Evolutionary conservation across 192 early-diverging fungal genomes (phyloP), one percentile per base, ranked within the genome.

Genomic region (Gonapodya prolifera): DNA sequence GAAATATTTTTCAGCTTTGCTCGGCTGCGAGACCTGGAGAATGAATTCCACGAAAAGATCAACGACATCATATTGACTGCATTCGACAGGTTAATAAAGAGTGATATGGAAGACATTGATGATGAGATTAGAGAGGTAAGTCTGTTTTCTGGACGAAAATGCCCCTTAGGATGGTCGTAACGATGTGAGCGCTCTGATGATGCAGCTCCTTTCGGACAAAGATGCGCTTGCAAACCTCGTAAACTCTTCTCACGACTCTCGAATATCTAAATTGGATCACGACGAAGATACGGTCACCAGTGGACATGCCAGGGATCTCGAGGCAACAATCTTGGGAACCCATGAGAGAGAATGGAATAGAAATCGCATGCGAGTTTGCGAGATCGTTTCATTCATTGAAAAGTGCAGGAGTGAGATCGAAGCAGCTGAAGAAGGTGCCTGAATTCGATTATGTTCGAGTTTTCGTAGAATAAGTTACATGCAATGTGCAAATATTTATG

Each of bases 241-340:
- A 69, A 89, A 87, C 75, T 81, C 83, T 30, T 86, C 89, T 30
- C 89, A 90, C 80, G 89, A 90, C 79, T 87, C 85, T 70, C 79
- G 85, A 28, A 23, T 80, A 69, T 13, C 30, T 33, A 80, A 78
- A 30, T 45, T 79, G 13, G 69, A 69, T 32, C 31, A 35, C 28
- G 81, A 89, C 83, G 89, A 90, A 76, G 89, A 90, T 69, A 34
- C 71, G 0, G 76, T 90, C 0, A 80, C 84, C n/a, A 81, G 86
- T 30, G 89, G 89, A 1, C 75, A 84, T 16, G 78, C 80, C 13
- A 83, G 81, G 75, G 87, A 88, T 45, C 80, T 83, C 29, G 89
- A 90, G 75, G 32, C 35, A 1, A 45, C 83, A 1, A 79, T 90
- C 32, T 76, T 84, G 75, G 75, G 80, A 69, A 81, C 81, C 35